Evolutionary conservation across 768 basidiomycete species (phyloP).

Genomic region (Tulasnella sp.): DNA sequence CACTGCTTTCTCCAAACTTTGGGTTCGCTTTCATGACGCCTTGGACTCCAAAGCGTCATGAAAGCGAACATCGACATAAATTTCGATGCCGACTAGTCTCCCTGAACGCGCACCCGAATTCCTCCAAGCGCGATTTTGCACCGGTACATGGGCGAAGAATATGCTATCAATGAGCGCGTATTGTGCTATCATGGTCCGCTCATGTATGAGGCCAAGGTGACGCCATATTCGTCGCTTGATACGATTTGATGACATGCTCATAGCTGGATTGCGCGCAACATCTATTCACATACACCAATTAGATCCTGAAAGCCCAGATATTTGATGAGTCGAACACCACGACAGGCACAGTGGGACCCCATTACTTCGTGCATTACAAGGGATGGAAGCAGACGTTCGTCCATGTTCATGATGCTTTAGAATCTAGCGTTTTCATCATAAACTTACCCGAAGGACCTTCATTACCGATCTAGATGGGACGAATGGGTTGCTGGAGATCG

Average conservation of each 20-base stretch:
- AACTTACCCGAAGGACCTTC: conserved; percentile 9
- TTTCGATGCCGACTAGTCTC: too few species aligned
- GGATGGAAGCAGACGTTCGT: conserved; percentile 96
- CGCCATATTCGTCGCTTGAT: conserved; percentile 1
- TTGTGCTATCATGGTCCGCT: conserved; percentile 93
- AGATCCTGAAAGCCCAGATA: conserved; percentile 55
- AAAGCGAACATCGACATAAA: too few species aligned
- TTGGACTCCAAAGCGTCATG: too few species aligned
- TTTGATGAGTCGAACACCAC: conserved; percentile 56
- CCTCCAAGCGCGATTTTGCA: too few species aligned
- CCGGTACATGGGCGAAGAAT: conserved; percentile 26
- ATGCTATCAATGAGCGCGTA: conserved; percentile 60
- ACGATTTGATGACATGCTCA: background rate
- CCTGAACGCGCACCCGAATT: too few species aligned
- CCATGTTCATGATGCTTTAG: background rate
- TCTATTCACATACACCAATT: background rate
- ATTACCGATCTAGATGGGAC: conserved; percentile 68
- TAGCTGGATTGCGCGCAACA: background rate
- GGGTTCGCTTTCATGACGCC: too few species aligned
- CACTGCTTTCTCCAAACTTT: too few species aligned
- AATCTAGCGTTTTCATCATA: background rate
- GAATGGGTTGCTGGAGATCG: conserved; percentile 86
- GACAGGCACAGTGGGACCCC: conserved; percentile 54
- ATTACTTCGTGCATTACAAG: conserved; percentile 97
- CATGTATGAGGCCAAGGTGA: conserved; percentile 83